Base-by-base conservation (phyloP, 1,284 basidiomycete genomes). In the Cystobasidium sp. region DNA sequence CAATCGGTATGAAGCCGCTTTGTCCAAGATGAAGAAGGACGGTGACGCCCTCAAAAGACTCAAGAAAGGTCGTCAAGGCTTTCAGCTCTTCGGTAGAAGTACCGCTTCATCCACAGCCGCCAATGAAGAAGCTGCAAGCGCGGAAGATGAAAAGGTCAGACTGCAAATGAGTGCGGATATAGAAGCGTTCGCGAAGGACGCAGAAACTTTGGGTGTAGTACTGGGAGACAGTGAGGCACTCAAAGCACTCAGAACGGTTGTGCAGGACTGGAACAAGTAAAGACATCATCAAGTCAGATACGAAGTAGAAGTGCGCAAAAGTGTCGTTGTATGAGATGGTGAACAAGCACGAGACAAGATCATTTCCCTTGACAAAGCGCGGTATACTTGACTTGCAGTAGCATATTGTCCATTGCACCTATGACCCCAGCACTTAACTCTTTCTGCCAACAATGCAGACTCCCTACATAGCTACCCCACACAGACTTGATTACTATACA, bases 131-230 rank as follows among this genome's bases (percentile, higher is more conserved):
- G 91, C 93, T 79, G 91, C 69, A 8, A 79, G 87, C 90, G 51
- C 80, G 20, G 84, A 85, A 71, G 84, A 85, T 72, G 84, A 84
- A 68, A 81, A 82, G 44, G 93, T 97, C 75, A 87, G 89, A 55
- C 83, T 84, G 56, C 94, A 97, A 83, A 94, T 97, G 89, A 86
- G 90, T 65, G 83, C 92, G 18, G 95, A 97, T 80, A 90, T 94
- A 0, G 87, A 90, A 65, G 89, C 90, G 16, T 89, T 97, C 77
- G 90, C 88, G 5, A 86, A 86, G 77, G 93, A 95, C 76, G 93
- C 89, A 0, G 83, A 86, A 73, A 83, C 85, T 10, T 81, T 97
- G 37, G 91, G 89, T 0, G 87, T 95, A 0, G 84, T 87, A n/a
- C 81, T 90, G 0, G 83, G 85, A 4, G 83, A 81, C 0, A 86